phyloP scores from a whole-genome alignment of 176 grass and related monocot species.

The Paspalum vaginatum region DNA sequence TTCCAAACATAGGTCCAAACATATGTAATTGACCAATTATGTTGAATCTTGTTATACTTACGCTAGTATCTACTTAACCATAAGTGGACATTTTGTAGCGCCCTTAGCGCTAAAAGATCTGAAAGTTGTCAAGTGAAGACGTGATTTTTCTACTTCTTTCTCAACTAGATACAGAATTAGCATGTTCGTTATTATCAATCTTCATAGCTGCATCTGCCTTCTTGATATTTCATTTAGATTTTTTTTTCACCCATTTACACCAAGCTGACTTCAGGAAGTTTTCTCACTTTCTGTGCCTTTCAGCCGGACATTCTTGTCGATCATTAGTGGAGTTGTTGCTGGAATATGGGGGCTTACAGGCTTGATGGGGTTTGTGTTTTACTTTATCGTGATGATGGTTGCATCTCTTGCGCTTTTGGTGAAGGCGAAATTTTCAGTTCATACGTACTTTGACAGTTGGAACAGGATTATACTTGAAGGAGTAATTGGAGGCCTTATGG shows the following conservation, averaged over 20 bases:
- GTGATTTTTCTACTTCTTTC: neutral
- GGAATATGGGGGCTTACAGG: slow-evolving; percentile 87
- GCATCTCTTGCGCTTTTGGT: slow-evolving; percentile 59
- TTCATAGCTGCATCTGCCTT: neutral
- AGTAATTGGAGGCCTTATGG: slow-evolving; percentile 86
- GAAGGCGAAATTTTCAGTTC: slow-evolving; percentile 76
- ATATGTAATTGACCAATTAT: neutral
- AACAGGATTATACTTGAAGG: slow-evolving; percentile 86
- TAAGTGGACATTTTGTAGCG: slow-evolving; percentile 3
- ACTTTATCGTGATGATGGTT: slow-evolving; percentile 75
- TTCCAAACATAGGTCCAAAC: neutral
- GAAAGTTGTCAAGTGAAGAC: neutral
- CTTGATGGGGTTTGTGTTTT: slow-evolving; percentile 77
- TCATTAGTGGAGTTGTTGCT: slow-evolving; percentile 86
- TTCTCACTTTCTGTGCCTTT: slow-evolving; percentile 36
- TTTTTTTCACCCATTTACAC: neutral
- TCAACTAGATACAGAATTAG: neutral
- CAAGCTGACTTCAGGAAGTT: slow-evolving; percentile 22
- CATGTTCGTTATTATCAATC: neutral
- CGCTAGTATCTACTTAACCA: neutral
- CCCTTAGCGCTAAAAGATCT: neutral
- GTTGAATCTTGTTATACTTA: neutral
- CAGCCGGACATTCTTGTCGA: slow-evolving; percentile 90
- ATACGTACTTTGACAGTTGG: slow-evolving; percentile 80
- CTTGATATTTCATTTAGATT: neutral